Percentiles rank a stretch among this genome's conserved stretches.
These are phyloP conservation scores for Chenopodium formosanum DNA, from an alignment of 148 eudicot genomes.

Conservation along the genomic window DNA sequence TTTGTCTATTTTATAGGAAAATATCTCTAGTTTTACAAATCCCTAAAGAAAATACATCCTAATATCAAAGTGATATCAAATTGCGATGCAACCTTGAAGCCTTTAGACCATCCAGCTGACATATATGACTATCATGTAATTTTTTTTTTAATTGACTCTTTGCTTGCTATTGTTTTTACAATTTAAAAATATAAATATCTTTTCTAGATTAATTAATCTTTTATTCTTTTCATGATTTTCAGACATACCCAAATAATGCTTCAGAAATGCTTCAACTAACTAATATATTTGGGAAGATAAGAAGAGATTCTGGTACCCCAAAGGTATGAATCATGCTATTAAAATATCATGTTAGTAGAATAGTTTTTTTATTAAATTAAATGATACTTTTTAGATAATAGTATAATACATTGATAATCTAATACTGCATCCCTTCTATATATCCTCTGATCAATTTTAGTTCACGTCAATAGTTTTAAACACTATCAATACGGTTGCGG, in stretches of 20 bases:
- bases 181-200: neutral
- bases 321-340: conserved; percentile 20
- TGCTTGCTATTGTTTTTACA: neutral
- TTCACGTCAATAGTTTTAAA: too few relatives aligned
- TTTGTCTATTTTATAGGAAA: neutral
- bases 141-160: too few relatives aligned
- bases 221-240: neutral
- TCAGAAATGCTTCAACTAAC: conserved; percentile 17
- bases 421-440: too few relatives aligned
- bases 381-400: too few relatives aligned
- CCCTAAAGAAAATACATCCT: conserved; percentile 24
- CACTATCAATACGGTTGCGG: too few relatives aligned
- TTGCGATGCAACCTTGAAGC: conserved; percentile 22
- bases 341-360: too few relatives aligned
- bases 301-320: conserved; percentile 15
- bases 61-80: conserved; percentile 35
- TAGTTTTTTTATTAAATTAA: too few relatives aligned
- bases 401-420: too few relatives aligned
- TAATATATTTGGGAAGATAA: conserved; percentile 10
- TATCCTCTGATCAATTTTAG: too few relatives aligned
- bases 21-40: conserved; percentile 25
- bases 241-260: conserved; percentile 14
- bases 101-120: conserved; percentile 35
- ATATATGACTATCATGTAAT: conserved; percentile 37
- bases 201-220: neutral